Conservation (phyloP, 257 asterid genomes). For the Solanum chaucha region DNA sequence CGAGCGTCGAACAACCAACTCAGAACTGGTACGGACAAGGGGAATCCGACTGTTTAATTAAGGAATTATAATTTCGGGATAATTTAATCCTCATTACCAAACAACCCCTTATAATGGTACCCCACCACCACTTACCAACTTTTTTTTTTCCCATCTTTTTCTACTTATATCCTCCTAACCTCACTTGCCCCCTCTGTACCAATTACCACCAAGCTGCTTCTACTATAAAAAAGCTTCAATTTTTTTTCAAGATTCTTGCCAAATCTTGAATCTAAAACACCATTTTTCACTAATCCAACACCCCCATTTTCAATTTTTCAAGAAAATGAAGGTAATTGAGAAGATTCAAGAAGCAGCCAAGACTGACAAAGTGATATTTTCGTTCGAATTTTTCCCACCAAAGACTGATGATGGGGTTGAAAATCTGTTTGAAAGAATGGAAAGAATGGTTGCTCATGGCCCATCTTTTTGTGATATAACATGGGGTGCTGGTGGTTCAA, state of each 20-base stretch:
- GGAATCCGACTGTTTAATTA: too few relatives aligned
- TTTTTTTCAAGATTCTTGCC: background rate
- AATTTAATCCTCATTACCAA: background rate
- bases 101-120: background rate
- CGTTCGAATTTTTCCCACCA: slow-evolving; percentile 96
- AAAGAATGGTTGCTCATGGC: slow-evolving; percentile 84
- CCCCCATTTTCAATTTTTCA: background rate
- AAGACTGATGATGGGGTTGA: slow-evolving; percentile 98
- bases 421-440: slow-evolving; percentile 91
- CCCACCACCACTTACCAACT: background rate
- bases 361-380: slow-evolving; percentile 51
- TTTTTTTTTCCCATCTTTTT: background rate
- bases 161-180: background rate
- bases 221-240: background rate
- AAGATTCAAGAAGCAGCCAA: slow-evolving; percentile 55
- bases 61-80: background rate
- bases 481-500: slow-evolving; percentile 99
- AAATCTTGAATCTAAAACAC: background rate
- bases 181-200: background rate
- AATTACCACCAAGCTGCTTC: background rate
- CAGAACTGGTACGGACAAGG: too few relatives aligned
- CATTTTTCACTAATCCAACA: background rate
- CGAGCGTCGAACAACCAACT: too few relatives aligned
- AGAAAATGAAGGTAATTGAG: slow-evolving; percentile 80
- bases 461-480: slow-evolving; percentile 93